Evolutionary conservation across 768 basidiomycete genomes (phyloP).

Genomic region (Auricularia sp.): DNA sequence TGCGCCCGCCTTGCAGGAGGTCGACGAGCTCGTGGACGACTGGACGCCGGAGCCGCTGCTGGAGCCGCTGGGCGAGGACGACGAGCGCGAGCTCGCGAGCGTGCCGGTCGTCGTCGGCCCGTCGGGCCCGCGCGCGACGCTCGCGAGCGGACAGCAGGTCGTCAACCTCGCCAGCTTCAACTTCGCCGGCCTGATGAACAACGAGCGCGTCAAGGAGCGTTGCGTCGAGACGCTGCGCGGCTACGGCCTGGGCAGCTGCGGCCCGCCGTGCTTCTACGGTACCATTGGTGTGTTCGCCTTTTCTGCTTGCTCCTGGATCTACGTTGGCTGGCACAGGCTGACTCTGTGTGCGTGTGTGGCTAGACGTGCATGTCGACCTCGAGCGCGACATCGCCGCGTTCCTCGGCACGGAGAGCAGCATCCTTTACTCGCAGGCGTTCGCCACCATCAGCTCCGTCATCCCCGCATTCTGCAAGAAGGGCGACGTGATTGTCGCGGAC

Average conservation of each 20-base stretch:
- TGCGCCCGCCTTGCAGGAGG: slow-evolving; percentile 48
- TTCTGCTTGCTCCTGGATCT: too few relatives aligned
- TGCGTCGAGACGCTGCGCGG: slow-evolving; percentile 76
- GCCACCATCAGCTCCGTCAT: slow-evolving; percentile 89
- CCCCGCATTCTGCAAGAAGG: slow-evolving; percentile 94
- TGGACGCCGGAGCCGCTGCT: slow-evolving; percentile 84
- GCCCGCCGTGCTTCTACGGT: slow-evolving; percentile 95
- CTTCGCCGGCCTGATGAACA: slow-evolving; percentile 81
- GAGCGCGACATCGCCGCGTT: slow-evolving; percentile 88
- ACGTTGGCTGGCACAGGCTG: neutral
- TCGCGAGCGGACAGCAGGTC: slow-evolving; percentile 63
- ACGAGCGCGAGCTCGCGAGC: slow-evolving; percentile 57
- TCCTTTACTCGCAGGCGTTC: slow-evolving; percentile 91
- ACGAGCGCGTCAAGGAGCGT: slow-evolving; percentile 75
- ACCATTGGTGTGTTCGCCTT: slow-evolving; percentile 60
- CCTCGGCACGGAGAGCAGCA: slow-evolving; percentile 77
- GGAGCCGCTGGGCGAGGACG: slow-evolving; percentile 44
- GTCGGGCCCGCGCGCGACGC: slow-evolving; percentile 71
- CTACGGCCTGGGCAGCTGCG: slow-evolving; percentile 92
- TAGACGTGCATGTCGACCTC: slow-evolving; percentile 85
- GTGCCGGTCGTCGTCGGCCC: slow-evolving; percentile 67
- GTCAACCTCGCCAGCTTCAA: slow-evolving; percentile 86
- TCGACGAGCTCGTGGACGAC: slow-evolving; percentile 92
- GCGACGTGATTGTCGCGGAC: slow-evolving; percentile 96
- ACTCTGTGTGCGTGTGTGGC: too few relatives aligned